Evolutionary conservation across 2,329 filamentous ascomycete species (phyloP).

Genomic region (Aspergillus intermedius): DNA sequence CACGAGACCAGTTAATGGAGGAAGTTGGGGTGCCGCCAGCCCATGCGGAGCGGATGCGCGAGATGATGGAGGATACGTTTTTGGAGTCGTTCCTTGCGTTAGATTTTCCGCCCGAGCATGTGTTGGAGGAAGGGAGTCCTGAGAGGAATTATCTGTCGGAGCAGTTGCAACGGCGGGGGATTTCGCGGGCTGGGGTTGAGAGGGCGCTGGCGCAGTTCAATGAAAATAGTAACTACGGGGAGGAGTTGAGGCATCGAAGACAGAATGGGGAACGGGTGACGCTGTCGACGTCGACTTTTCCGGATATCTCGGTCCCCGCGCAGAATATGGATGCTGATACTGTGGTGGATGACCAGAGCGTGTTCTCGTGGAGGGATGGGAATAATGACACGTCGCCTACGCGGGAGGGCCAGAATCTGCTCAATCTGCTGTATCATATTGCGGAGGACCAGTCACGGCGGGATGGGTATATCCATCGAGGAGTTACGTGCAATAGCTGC

Average conservation of each 20-base stretch:
- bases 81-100: constrained; percentile 38
- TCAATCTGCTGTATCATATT: constrained; percentile 81
- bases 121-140: constrained; percentile 23
- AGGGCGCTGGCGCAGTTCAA: constrained; percentile 34
- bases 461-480: constrained; percentile 85
- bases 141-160: constrained; percentile 33
- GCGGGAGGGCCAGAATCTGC: constrained; percentile 66
- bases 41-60: constrained; percentile 36
- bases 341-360: constrained; percentile 36
- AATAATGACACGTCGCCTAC: constrained; percentile 36
- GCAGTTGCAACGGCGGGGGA: constrained; percentile 34
- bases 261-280: constrained; percentile 35
- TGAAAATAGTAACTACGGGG: constrained; percentile 33
- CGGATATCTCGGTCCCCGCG: constrained; percentile 18
- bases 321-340: constrained; percentile 31
- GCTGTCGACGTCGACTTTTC: constrained; percentile 27
- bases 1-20: constrained; percentile 37
- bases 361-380: constrained; percentile 40
- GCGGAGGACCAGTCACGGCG: constrained; percentile 85
- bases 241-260: constrained; percentile 31
- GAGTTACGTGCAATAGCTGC: constrained; percentile 87
- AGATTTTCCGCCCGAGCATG: constrained; percentile 34
- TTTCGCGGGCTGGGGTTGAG: constrained; percentile 32
- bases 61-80: constrained; percentile 41
- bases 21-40: constrained; percentile 32